Base-by-base conservation (phyloP, 1,284 basidiomycete genomes). In the Tylopilus orsonianus region DNA sequence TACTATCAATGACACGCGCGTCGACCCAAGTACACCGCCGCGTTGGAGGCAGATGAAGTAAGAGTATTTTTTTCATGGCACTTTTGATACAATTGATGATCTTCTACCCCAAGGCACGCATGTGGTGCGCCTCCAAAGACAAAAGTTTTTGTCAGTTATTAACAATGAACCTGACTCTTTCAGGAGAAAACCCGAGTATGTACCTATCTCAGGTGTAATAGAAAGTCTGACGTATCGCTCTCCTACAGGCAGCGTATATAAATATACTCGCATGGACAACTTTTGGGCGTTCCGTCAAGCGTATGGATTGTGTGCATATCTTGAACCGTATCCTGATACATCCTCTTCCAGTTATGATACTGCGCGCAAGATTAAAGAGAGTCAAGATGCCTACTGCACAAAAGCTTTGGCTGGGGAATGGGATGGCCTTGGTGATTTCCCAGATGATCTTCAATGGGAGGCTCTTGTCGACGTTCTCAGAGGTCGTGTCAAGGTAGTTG, bases 381-480 rank as follows among this genome's bases (percentile, higher is more conserved):
- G 73, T 48, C 93, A 96, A 61, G 90, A 94, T 60, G 71, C 69
- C 8, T 91, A 80, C 62, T 93, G 90, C 56, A 58, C 58, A 23
- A 79, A 78, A 51, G 85, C 77, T 1, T 60, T 79, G 36, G 63
- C 71, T 6, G 80, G 81, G 4, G 59, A 82, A 50, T 92, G 87
- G 83, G 72, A 75, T 2, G 64, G 68, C 7, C 71, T 84, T 19
- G 79, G 77, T 1, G 67, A 76, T 18, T 93, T 90, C 67, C 93
- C 93, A 0, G 83, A 91, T 43, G 80, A 83, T 34, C 71, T 93
- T 36, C 78, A 91, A 61, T 90, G 87, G 80, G 93, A 96, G 61
- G 85, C 84, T 10, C 72, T 96, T 8, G 88, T 94, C 5, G 93
- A 95, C 56, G 89, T 94, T 6, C 75, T 97, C 20, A 75, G 94